Conservation (phyloP, 108 stramenopile species). For the Cyclotella atomus region DNA sequence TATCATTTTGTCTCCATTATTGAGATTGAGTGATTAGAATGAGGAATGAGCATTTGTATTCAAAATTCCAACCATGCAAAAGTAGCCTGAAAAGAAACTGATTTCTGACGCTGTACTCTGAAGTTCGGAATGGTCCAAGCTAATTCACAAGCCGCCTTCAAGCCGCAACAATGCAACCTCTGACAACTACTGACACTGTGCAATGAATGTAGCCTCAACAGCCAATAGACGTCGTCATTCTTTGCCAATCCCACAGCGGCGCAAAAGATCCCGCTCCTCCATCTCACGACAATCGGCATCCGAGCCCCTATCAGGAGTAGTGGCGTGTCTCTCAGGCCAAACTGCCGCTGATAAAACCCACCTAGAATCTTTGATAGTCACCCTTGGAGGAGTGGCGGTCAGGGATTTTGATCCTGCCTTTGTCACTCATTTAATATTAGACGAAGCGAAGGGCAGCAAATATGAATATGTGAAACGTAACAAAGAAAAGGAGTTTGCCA, state of each 20-base stretch:
- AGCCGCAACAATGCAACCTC: too few species aligned
- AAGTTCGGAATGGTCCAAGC: too few species aligned
- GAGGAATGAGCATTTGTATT: too few species aligned
- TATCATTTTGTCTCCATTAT: too few species aligned
- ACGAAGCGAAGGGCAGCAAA: constrained; percentile 15
- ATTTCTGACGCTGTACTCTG: too few species aligned
- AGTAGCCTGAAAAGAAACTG: too few species aligned
- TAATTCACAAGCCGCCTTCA: too few species aligned
- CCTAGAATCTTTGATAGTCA: constrained; percentile 8
- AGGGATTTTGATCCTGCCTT: constrained; percentile 21
- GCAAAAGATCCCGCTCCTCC: constrained; percentile 11
- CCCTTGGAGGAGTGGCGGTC: constrained; percentile 14
- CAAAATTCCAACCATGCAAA: too few species aligned
- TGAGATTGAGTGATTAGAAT: too few species aligned
- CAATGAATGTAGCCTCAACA: constrained; percentile 3
- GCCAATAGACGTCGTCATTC: not conserved
- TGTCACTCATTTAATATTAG: constrained; percentile 32
- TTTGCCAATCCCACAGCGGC: not conserved
- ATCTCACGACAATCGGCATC: not conserved
- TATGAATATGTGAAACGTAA: constrained; percentile 25
- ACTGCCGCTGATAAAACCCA: constrained; percentile 12
- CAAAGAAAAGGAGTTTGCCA: constrained; percentile 22
- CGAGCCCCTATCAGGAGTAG: constrained; percentile 14
- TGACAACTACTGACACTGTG: not conserved
- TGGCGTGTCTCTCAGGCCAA: constrained; percentile 38